Conservation (phyloP, 2,329 filamentous ascomycete genomes). For the Aspergillus sp. region DNA sequence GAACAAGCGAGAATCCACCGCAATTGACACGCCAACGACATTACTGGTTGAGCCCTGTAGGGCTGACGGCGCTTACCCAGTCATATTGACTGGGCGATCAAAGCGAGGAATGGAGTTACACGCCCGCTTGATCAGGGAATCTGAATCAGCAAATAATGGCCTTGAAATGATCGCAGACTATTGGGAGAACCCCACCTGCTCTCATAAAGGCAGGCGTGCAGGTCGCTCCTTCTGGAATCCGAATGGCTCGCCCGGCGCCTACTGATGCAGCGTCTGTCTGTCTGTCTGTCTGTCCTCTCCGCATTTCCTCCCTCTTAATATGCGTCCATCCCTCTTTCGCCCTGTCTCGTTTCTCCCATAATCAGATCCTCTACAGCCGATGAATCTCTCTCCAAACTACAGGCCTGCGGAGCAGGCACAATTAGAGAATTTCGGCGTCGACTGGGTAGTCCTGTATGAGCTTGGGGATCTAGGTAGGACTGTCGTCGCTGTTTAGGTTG, state of each 20-base stretch:
- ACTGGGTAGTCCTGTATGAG: constrained; percentile 84
- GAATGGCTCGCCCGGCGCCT: background rate
- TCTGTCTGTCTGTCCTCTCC: too few relatives aligned
- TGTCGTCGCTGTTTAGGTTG: constrained; percentile 11
- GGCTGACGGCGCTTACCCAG: constrained; percentile 34
- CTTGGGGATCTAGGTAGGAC: constrained; percentile 68
- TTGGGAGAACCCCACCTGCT: background rate
- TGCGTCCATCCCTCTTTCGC: background rate
- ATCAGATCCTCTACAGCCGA: constrained; percentile 14
- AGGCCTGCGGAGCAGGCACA: constrained; percentile 27
- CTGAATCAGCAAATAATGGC: background rate
- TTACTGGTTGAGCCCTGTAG: constrained; percentile 29
- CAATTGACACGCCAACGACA: background rate
- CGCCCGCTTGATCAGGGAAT: background rate
- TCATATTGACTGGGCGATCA: background rate
- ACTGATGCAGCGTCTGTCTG: background rate
- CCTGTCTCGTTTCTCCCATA: background rate
- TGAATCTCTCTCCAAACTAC: constrained; percentile 34
- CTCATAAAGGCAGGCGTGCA: background rate
- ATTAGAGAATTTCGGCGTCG: constrained; percentile 70
- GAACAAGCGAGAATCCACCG: constrained; percentile 2
- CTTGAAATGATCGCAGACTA: background rate
- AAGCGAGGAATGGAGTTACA: background rate
- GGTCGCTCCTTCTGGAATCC: background rate
- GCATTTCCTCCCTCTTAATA: background rate